Evolutionary conservation across 345 rosid species (phyloP).

Genomic region (Corymbia maculata): DNA sequence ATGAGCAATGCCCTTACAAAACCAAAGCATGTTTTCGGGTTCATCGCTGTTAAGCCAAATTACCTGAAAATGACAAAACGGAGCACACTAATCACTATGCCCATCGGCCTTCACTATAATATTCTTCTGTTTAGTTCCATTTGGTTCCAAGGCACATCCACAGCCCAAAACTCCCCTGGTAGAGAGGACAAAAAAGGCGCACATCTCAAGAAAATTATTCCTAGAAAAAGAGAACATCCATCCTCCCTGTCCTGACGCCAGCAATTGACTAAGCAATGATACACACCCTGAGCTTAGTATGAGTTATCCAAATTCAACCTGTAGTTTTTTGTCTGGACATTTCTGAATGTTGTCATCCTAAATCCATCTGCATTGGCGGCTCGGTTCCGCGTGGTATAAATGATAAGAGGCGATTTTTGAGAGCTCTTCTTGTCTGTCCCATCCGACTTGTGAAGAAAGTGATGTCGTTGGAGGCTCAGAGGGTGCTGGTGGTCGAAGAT

Average conservation of each 20-base stretch:
- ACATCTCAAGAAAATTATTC: not conserved
- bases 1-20: not conserved
- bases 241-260: not conserved
- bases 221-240: not conserved
- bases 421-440: not conserved
- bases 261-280: not conserved
- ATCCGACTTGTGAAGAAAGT: not conserved
- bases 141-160: not conserved
- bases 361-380: not conserved
- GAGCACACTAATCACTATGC: not conserved
- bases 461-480: conserved; percentile 21
- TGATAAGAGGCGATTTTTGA: not conserved
- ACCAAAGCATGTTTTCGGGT: not conserved
- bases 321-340: not conserved
- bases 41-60: not conserved
- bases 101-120: not conserved
- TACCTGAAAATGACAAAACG: not conserved
- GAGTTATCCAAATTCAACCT: not conserved
- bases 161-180: not conserved
- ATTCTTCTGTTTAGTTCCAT: not conserved
- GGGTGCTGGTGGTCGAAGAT: conserved; percentile 43
- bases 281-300: not conserved
- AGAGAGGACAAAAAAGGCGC: not conserved
- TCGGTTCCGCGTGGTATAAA: not conserved
- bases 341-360: not conserved